Base-by-base conservation (phyloP, 2,329 filamentous ascomycete species). In the Trichophyton verrucosum region DNA sequence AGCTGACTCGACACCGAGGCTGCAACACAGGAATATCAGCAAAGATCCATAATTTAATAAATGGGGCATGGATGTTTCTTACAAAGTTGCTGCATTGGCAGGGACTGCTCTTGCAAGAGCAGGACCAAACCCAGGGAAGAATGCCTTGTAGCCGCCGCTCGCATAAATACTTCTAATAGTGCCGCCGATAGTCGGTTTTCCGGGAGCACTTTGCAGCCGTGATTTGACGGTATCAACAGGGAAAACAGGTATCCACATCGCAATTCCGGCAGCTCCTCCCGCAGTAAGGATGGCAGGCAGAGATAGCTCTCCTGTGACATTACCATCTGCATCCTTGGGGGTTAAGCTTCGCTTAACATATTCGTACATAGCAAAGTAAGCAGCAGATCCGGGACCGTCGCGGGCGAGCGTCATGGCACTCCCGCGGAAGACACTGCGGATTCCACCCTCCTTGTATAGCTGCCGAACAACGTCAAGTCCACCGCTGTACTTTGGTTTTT, bases 241-340 rank as follows among this genome's bases (percentile, higher is more conserved):
- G 82, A 99, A 99, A 47, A 99, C 91, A 60, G 94, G 91, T 67
- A 96, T 94, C 94, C 94, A 99, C 94, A 99, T 99, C 64, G 94
- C 94, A 27, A 99, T 84, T 70, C 94, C 94, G 0, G 94, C 94
- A 3, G 86, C 88, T 64, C 89, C 94, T 68, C 94, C 94, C 1
- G 94, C 94, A 30, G 84, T 82, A 68, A 91, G 89, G 61, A 99
- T 82, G 9, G 94, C 94, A 1, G 83, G 78, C 64, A 99, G 79
- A 69, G 87, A 92, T 61, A 97, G 77, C 68, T 94, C 80, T 47
- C 91, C 91, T 3, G 80, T 83, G 1, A 88, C 82, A 70, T 86
- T 85, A 24, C 89, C 90, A 17, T 81, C 76, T 2, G 84, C 85
- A 69, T 96, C 90, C 70, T 88, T 83, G 47, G 92, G 94, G 2